A percentile compares a stretch with the other conserved stretches of the same genome.
These are phyloP conservation scores for Epichloe uncinata DNA, from an alignment of 2,329 filamentous ascomycete species.

Conservation along the genomic window DNA sequence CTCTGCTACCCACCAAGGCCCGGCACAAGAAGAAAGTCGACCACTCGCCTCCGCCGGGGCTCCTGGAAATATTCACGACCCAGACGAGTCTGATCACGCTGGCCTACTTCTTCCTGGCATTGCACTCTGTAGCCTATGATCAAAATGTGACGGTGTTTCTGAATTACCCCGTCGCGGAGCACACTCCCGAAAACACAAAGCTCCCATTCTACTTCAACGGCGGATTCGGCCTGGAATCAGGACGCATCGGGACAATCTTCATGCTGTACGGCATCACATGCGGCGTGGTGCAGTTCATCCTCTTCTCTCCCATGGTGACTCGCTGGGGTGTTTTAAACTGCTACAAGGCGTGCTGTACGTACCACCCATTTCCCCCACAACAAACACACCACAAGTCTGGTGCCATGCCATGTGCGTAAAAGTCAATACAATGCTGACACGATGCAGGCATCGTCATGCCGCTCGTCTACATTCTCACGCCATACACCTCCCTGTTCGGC, in stretches of 20 bases:
- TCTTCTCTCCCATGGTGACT: slow-evolving; percentile 66
- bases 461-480: slow-evolving; percentile 65
- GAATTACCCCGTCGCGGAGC: slow-evolving; percentile 52
- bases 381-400: neutral
- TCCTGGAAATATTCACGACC: slow-evolving; percentile 55
- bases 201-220: slow-evolving; percentile 73
- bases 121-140: slow-evolving; percentile 76
- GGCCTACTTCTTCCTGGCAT: slow-evolving; percentile 66
- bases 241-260: slow-evolving; percentile 73
- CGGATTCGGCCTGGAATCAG: slow-evolving; percentile 62
- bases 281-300: slow-evolving; percentile 70
- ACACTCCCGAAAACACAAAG: slow-evolving; percentile 42
- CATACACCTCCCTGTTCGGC: slow-evolving; percentile 59
- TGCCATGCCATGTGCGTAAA: neutral
- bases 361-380: neutral
- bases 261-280: slow-evolving; percentile 69
- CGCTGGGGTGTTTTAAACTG: slow-evolving; percentile 62
- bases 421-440: neutral
- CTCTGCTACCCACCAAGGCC: slow-evolving; percentile 31
- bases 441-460: slow-evolving; percentile 52
- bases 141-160: slow-evolving; percentile 82
- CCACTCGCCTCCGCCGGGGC: slow-evolving; percentile 19
- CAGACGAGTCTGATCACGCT: slow-evolving; percentile 66
- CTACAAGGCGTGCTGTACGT: slow-evolving; percentile 48
- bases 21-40: slow-evolving; percentile 13